phyloP scores from a whole-genome alignment of 495 filamentous ascomycete genomes.

The Penicillium pancosmium region DNA sequence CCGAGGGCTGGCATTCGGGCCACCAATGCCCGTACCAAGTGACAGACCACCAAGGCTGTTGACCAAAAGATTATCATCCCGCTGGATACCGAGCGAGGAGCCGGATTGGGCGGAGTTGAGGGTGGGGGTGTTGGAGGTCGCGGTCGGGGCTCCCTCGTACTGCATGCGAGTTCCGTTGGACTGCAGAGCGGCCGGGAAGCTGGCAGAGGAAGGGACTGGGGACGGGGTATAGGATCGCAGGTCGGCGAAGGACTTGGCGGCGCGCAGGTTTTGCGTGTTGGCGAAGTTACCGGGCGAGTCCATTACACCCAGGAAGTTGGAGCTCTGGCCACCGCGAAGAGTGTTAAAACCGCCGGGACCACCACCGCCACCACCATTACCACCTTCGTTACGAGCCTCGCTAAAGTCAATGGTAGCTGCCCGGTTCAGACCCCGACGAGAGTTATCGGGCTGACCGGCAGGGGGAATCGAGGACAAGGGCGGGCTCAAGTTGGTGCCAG shows the following conservation, averaged over 20 bases:
- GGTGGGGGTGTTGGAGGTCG: slow-evolving; percentile 70
- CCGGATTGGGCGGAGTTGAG: slow-evolving; percentile 76
- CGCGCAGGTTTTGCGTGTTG: slow-evolving; percentile 76
- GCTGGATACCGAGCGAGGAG: slow-evolving; percentile 56
- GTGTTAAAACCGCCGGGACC: slow-evolving; percentile 69
- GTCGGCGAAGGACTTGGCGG: slow-evolving; percentile 96
- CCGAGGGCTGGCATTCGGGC: slow-evolving; percentile 58
- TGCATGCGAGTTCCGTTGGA: slow-evolving; percentile 68
- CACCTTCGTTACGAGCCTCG: slow-evolving; percentile 71
- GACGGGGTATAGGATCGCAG: slow-evolving; percentile 93
- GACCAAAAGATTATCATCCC: slow-evolving; percentile 67
- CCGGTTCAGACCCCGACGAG: slow-evolving; percentile 81
- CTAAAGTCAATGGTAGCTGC: slow-evolving; percentile 98
- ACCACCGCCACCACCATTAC: slow-evolving; percentile 49
- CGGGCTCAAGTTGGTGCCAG: slow-evolving; percentile 66
- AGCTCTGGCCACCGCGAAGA: slow-evolving; percentile 72
- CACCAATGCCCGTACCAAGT: slow-evolving; percentile 63
- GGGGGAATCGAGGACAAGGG: slow-evolving; percentile 59
- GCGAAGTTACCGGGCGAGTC: slow-evolving; percentile 76
- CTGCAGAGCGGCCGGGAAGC: slow-evolving; percentile 74
- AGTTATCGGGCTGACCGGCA: slow-evolving; percentile 68
- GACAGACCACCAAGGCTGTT: slow-evolving; percentile 68
- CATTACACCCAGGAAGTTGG: slow-evolving; percentile 78
- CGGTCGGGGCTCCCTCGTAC: slow-evolving; percentile 60
- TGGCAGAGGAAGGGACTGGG: slow-evolving; percentile 84